Evolutionary conservation across 2,329 filamentous ascomycete genomes (phyloP).

Genomic region (Venturiaceae sp.): DNA sequence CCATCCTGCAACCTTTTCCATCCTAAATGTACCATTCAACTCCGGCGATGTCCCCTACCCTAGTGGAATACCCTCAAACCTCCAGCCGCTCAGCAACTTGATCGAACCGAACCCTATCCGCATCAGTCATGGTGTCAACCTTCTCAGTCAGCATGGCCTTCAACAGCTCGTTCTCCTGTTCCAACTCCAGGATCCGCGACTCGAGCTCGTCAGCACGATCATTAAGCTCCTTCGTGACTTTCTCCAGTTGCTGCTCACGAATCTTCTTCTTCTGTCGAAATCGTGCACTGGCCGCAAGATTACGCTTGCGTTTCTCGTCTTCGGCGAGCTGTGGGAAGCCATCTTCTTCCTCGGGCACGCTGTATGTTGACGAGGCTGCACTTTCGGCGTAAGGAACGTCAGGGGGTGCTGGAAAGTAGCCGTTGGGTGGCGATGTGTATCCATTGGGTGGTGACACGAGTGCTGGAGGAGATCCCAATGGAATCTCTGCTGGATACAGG

Average conservation of each 20-base stretch:
- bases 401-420: slow-evolving; percentile 12
- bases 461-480: background rate
- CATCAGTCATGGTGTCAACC: slow-evolving; percentile 30
- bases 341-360: slow-evolving; percentile 15
- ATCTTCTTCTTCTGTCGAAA: slow-evolving; percentile 48
- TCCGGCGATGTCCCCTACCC: no score
- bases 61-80: no score
- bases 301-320: slow-evolving; percentile 43
- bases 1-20: no score
- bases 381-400: slow-evolving; percentile 23
- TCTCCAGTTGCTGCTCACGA: slow-evolving; percentile 41
- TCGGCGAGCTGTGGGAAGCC: slow-evolving; percentile 28
- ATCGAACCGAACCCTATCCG: slow-evolving; percentile 13
- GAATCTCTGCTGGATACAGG: background rate
- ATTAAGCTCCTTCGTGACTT: slow-evolving; percentile 39
- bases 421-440: background rate
- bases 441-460: background rate
- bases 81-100: background rate
- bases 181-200: slow-evolving; percentile 35
- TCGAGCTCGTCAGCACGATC: slow-evolving; percentile 36
- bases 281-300: slow-evolving; percentile 40
- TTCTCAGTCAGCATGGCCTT: slow-evolving; percentile 43
- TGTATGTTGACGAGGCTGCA: slow-evolving; percentile 14
- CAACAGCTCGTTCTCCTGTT: slow-evolving; percentile 44
- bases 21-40: no score